phyloP scores from a whole-genome alignment of 441 rosid species.

The Daphne laureola region DNA sequence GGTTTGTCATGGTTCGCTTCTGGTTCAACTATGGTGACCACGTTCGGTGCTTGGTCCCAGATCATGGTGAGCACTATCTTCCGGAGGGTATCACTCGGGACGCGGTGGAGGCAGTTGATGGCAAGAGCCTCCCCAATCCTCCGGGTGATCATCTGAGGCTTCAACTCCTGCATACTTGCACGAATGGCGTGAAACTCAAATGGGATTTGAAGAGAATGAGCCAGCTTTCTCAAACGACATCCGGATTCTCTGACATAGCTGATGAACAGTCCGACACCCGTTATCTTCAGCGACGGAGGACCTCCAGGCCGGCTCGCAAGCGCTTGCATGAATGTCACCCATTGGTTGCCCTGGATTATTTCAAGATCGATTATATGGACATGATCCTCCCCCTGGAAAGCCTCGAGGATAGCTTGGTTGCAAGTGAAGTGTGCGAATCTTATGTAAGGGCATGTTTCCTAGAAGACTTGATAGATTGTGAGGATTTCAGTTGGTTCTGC shows the following conservation, averaged over 20 bases:
- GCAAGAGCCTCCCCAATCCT: conserved; percentile 59
- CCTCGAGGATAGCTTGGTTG: conserved; percentile 59
- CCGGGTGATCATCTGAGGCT: conserved; percentile 50
- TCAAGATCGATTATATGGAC: conserved; percentile 66
- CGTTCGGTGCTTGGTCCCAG: conserved; percentile 53
- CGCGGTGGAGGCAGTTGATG: conserved; percentile 43
- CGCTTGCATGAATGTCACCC: conserved; percentile 74
- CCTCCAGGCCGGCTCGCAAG: conserved; percentile 48
- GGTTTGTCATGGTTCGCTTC: conserved; percentile 66
- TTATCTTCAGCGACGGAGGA: conserved; percentile 50
- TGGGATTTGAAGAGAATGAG: conserved; percentile 49
- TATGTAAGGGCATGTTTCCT: conserved; percentile 55
- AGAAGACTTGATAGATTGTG: conserved; percentile 47
- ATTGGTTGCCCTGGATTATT: conserved; percentile 58
- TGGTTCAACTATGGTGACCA: conserved; percentile 45
- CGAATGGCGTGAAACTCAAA: conserved; percentile 53
- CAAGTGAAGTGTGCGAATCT: conserved; percentile 60
- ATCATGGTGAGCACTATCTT: conserved; percentile 37
- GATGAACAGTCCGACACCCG: conserved; percentile 37
- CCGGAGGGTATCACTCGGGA: conserved; percentile 33
- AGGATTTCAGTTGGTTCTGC: conserved; percentile 41
- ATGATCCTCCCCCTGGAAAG: conserved; percentile 53
- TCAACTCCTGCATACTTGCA: conserved; percentile 39
- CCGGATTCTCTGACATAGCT: conserved; percentile 41
- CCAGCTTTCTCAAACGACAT: conserved; percentile 39